Evolutionary conservation across 805 yeast species (phyloP).

Genomic region (Vanderwaltozyma polyspora): DNA sequence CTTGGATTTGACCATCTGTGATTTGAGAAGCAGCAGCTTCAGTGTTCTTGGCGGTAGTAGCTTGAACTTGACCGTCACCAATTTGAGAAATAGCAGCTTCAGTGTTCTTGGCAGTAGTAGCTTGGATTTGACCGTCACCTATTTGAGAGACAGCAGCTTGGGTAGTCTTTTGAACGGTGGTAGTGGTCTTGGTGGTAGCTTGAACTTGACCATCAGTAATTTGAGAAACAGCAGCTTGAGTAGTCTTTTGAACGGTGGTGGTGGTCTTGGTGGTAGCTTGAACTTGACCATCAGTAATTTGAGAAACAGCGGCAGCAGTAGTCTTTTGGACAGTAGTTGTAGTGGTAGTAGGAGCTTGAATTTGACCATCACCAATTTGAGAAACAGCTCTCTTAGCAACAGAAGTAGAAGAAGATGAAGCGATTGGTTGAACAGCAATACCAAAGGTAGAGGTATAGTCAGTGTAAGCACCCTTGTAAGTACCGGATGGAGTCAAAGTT

Average conservation of each 20-base stretch:
- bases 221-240: conserved; percentile 30
- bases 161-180: conserved; percentile 37
- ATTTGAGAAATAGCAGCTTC: conserved; percentile 45
- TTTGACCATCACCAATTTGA: conserved; percentile 54
- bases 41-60: conserved; percentile 11
- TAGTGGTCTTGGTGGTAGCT: too few species aligned
- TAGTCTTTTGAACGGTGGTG: conserved; percentile 17
- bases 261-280: conserved; percentile 30
- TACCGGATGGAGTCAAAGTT: conserved; percentile 54
- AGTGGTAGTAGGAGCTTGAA: conserved; percentile 30
- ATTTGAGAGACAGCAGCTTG: conserved; percentile 41
- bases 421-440: conserved; percentile 49
- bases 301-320: conserved; percentile 32
- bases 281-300: conserved; percentile 33
- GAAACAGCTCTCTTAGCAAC: conserved; percentile 33
- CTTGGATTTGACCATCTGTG: conserved; percentile 32
- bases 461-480: conserved; percentile 45
- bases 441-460: conserved; percentile 50
- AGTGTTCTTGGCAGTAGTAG: conserved; percentile 27
- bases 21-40: conserved; percentile 35
- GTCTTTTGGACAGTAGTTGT: conserved; percentile 5
- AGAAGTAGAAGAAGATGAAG: conserved; percentile 24
- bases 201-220: too few species aligned
- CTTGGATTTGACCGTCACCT: conserved; percentile 25
- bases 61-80: conserved; percentile 49